Conservation (phyloP, 2,329 filamentous ascomycete genomes). For the Stagonosporopsis rhizophila region DNA sequence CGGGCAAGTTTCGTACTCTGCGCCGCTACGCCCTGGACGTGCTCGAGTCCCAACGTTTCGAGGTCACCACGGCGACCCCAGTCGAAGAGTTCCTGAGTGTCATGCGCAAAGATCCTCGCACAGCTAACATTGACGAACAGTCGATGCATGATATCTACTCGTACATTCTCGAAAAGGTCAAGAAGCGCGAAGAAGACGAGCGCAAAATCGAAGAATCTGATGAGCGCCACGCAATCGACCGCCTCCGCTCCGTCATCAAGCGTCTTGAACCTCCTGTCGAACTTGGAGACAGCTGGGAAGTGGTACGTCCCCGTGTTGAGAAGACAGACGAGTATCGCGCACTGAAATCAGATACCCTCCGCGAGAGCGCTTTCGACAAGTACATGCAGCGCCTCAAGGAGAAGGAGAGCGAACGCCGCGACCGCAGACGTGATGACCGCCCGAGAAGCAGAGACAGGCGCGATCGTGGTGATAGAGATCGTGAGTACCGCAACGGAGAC, state of each 20-base stretch:
- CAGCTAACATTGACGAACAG: constrained; percentile 84
- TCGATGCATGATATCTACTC: constrained; percentile 83
- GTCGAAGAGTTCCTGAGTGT: constrained; percentile 86
- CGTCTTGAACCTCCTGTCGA: constrained; percentile 85
- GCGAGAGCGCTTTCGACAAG: constrained; percentile 88
- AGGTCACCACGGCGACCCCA: constrained; percentile 84
- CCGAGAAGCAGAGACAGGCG: constrained; percentile 55
- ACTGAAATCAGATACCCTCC: constrained; percentile 81
- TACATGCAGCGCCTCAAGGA: constrained; percentile 89
- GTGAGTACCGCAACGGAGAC: constrained; percentile 51
- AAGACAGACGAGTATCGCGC: constrained; percentile 85
- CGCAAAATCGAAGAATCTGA: constrained; percentile 81
- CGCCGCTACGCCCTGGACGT: constrained; percentile 87
- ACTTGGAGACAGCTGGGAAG: constrained; percentile 83
- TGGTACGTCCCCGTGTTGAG: constrained; percentile 79
- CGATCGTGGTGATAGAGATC: constrained; percentile 49
- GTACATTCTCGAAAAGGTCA: constrained; percentile 84
- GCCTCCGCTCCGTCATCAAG: constrained; percentile 85
- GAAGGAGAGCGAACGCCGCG: constrained; percentile 74
- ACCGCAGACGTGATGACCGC: constrained; percentile 49
- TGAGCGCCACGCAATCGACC: constrained; percentile 83
- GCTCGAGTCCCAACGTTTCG: constrained; percentile 91
- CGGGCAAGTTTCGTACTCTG: constrained; percentile 80
- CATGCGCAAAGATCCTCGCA: constrained; percentile 85
- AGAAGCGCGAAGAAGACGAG: constrained; percentile 83